Evolutionary conservation across 2,329 filamentous ascomycete genomes (phyloP).

Genomic region (Aspergillus bombycis): DNA sequence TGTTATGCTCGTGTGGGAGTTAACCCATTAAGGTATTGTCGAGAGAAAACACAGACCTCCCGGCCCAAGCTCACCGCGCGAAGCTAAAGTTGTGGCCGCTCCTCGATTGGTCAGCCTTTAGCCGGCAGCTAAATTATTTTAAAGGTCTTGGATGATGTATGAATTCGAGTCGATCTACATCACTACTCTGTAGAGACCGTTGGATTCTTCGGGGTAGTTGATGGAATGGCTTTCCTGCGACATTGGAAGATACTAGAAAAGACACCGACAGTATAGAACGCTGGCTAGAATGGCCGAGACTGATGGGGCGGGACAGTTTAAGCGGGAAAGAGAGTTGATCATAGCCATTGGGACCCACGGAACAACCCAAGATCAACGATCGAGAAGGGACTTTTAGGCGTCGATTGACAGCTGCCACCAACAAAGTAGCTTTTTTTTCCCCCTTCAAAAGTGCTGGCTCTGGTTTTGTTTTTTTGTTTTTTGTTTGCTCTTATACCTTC

Average conservation of each 20-base stretch:
- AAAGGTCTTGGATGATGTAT: background rate
- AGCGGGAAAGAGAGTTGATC: background rate
- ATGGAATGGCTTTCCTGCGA: background rate
- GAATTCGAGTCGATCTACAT: background rate
- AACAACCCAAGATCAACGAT: conserved; percentile 15
- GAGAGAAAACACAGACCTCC: conserved; percentile 15
- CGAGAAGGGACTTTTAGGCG: conserved; percentile 6
- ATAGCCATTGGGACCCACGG: conserved; percentile 16
- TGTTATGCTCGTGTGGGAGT: conserved; percentile 14
- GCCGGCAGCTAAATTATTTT: background rate
- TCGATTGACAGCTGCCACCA: conserved; percentile 10
- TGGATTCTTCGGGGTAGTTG: background rate
- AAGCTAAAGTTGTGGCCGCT: background rate
- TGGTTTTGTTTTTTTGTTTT: too few species aligned
- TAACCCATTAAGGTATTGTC: conserved; percentile 12
- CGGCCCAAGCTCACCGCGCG: conserved; percentile 1
- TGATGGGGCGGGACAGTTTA: background rate
- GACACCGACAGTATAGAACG: background rate
- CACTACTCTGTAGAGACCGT: background rate
- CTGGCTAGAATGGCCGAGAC: conserved; percentile 7
- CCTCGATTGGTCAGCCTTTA: conserved; percentile 2
- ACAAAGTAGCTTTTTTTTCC: background rate
- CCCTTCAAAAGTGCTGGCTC: background rate
- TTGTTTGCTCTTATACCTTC: background rate
- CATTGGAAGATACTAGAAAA: background rate